Evolutionary conservation across 2,329 filamentous ascomycete genomes (phyloP).

Genomic region (Neocatenulostroma microsporum): DNA sequence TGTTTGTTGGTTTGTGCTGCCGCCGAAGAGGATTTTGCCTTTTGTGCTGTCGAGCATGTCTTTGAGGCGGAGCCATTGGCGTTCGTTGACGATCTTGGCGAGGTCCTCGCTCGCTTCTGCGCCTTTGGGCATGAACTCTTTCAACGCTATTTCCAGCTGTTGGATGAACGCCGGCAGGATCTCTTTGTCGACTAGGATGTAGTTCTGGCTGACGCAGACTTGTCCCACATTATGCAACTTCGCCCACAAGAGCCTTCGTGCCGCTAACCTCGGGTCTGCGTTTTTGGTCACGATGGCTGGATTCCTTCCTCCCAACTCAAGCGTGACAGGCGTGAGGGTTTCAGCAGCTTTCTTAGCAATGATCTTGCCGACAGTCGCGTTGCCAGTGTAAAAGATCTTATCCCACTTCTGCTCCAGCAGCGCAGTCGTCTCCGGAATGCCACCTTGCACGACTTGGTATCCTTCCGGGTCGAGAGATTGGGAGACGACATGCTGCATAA

Average conservation of each 20-base stretch:
- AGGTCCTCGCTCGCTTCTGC: conserved; percentile 71
- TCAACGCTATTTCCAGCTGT: conserved; percentile 60
- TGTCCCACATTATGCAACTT: conserved; percentile 85
- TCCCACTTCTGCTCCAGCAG: conserved; percentile 88
- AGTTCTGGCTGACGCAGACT: conserved; percentile 89
- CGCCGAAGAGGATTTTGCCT: conserved; percentile 82
- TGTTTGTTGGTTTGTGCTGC: conserved; percentile 68
- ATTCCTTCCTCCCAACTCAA: conserved; percentile 88
- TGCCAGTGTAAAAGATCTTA: conserved; percentile 96
- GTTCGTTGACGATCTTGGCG: conserved; percentile 69
- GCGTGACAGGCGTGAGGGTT: conserved; percentile 66
- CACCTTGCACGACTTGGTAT: conserved; percentile 74
- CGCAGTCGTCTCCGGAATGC: conserved; percentile 68
- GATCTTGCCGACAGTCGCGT: conserved; percentile 58
- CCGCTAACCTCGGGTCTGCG: conserved; percentile 71
- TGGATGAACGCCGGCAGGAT: conserved; percentile 49
- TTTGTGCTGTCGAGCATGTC: conserved; percentile 77
- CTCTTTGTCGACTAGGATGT: conserved; percentile 71
- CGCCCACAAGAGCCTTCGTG: conserved; percentile 77
- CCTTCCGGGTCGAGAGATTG: conserved; percentile 66
- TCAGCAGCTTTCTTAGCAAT: conserved; percentile 48
- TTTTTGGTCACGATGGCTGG: conserved; percentile 85
- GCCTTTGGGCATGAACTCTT: conserved; percentile 77
- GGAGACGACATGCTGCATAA: conserved; percentile 71
- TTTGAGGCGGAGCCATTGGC: conserved; percentile 76